Evolutionary conservation across 306 rosid genomes (phyloP).

Genomic region (Lathyrus tuberosus): DNA sequence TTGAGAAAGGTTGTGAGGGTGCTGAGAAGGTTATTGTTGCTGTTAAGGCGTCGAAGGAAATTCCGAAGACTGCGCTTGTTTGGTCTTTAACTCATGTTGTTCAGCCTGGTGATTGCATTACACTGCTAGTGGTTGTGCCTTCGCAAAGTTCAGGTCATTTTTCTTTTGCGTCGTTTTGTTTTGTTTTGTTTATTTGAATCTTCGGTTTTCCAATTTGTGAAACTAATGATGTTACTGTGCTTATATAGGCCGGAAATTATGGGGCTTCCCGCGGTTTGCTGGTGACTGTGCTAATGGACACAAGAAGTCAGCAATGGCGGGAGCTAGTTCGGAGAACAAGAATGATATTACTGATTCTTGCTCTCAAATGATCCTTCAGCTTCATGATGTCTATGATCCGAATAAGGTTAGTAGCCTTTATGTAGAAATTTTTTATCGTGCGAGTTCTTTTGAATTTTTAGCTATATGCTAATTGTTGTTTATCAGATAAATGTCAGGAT

Average conservation of each 20-base stretch:
- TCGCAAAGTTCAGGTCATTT: constrained; percentile 77
- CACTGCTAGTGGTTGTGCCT: constrained; percentile 88
- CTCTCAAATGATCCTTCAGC: constrained; percentile 99
- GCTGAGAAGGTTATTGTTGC: constrained; percentile 94
- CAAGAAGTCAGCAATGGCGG: constrained; percentile 58
- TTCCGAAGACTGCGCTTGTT: constrained; percentile 90
- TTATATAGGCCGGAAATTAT: constrained; percentile 73
- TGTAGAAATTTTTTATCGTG: not conserved
- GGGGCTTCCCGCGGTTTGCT: constrained; percentile 94
- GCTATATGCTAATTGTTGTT: constrained; percentile 6
- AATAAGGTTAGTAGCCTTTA: constrained; percentile 62
- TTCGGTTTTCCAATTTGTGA: not conserved
- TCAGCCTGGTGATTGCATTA: constrained; percentile 97
- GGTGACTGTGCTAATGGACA: constrained; percentile 88
- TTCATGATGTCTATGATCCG: constrained; percentile 95
- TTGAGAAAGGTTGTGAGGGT: constrained; percentile 72
- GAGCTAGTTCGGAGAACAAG: constrained; percentile 71
- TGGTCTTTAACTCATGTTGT: constrained; percentile 99
- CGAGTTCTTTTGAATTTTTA: constrained; percentile 22
- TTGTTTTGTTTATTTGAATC: constrained; percentile 16
- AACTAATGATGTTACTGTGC: constrained; percentile 15
- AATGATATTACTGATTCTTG: constrained; percentile 81
- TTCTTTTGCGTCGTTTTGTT: constrained; percentile 24
- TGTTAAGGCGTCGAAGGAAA: constrained; percentile 89
- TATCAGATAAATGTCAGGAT: constrained; percentile 87